Percentiles rank a stretch among this genome's conserved stretches.
Evolutionary conservation across 371 early-diverging fungal genomes (phyloP).

Genomic region (Rhizopus arrhizus): DNA sequence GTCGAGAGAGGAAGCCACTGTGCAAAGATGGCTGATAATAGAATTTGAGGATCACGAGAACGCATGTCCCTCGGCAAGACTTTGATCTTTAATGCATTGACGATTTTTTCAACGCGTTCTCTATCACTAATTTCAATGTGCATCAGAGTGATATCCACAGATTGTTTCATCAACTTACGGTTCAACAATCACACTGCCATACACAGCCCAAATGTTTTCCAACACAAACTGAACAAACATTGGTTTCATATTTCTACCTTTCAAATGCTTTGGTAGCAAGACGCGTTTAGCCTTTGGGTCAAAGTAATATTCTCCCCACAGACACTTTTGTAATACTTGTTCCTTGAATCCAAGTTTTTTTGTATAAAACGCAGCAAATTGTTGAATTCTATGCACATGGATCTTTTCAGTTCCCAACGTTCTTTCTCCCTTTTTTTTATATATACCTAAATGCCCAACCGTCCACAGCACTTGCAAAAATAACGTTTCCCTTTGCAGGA

Average conservation of each 20-base stretch:
- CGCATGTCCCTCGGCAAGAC: constrained; percentile 85
- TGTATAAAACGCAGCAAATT: constrained; percentile 91
- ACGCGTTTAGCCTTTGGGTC: constrained; percentile 94
- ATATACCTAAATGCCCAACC: constrained; percentile 96
- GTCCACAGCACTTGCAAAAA: constrained; percentile 94
- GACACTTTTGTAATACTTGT: constrained; percentile 64
- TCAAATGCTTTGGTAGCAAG: constrained; percentile 80
- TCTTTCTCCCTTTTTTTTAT: background rate
- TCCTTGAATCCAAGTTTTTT: constrained; percentile 89
- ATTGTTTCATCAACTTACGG: constrained; percentile 48
- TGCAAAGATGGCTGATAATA: constrained; percentile 79
- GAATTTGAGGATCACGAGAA: constrained; percentile 78
- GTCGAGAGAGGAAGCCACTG: constrained; percentile 86
- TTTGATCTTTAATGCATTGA: constrained; percentile 82
- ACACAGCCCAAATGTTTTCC: constrained; percentile 95
- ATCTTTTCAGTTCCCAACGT: background rate
- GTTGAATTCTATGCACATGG: constrained; percentile 62
- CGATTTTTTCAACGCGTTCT: constrained; percentile 91
- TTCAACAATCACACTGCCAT: constrained; percentile 78
- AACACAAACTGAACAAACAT: constrained; percentile 96
- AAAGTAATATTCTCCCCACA: constrained; percentile 97
- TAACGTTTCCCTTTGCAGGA: constrained; percentile 93
- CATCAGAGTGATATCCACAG: background rate
- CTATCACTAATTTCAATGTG: constrained; percentile 58
- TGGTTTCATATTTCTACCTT: constrained; percentile 83